Percentiles rank a stretch among this genome's conserved stretches.
phyloP scores from a whole-genome alignment of 345 rosid genomes.

The Nephelium lappaceum region DNA sequence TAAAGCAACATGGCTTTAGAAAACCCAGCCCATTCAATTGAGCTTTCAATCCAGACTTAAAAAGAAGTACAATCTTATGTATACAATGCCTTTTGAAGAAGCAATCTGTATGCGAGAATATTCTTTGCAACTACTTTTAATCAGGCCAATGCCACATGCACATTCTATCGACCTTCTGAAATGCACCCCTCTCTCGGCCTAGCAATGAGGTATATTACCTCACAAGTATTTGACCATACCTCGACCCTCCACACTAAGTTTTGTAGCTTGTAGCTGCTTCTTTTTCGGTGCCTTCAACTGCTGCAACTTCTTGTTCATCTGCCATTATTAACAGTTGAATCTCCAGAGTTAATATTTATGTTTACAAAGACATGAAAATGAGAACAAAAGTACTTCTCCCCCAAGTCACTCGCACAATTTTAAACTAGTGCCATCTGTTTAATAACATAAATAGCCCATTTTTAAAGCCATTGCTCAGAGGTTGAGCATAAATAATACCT shows the following conservation, averaged over 20 bases:
- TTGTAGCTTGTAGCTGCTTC: conserved; percentile 90
- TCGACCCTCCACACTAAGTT: conserved; percentile 92
- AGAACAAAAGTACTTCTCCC: background rate
- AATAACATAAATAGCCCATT: background rate
- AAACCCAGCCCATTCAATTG: background rate
- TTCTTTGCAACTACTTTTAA: background rate
- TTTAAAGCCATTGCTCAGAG: background rate
- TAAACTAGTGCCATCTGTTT: background rate
- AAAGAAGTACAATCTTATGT: background rate
- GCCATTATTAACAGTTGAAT: conserved; percentile 23
- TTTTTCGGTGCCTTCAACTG: conserved; percentile 95
- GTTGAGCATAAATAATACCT: background rate
- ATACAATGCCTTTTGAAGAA: background rate
- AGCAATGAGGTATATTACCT: background rate
- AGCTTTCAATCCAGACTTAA: background rate
- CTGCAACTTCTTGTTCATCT: conserved; percentile 97
- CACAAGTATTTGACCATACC: conserved; percentile 93
- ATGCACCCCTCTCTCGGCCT: background rate
- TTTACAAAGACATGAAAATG: background rate
- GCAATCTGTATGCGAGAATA: background rate
- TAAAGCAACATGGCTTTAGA: background rate
- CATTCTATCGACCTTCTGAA: background rate
- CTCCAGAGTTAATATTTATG: conserved; percentile 1
- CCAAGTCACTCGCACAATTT: background rate
- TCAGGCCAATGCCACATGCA: background rate